Evolutionary conservation across 2,329 filamentous ascomycete genomes (phyloP).

Genomic region (Pseudogymnoascus sp.): DNA sequence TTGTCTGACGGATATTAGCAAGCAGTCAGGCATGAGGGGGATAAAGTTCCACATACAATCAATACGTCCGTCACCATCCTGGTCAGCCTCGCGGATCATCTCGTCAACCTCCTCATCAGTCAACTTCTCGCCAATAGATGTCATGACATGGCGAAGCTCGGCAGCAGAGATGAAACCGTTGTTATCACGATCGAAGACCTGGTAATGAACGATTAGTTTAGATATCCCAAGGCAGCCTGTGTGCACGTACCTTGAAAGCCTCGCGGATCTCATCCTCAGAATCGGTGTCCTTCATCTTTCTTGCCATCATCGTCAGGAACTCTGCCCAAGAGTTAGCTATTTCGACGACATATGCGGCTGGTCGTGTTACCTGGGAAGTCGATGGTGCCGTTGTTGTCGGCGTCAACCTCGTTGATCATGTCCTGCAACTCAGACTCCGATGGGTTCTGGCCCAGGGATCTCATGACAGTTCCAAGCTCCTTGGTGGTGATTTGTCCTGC

Average conservation of each 20-base stretch:
- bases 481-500: slow-evolving; percentile 86
- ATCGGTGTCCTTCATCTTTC: slow-evolving; percentile 91
- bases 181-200: slow-evolving; percentile 82
- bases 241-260: slow-evolving; percentile 56
- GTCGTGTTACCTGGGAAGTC: slow-evolving; percentile 69
- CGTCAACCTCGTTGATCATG: slow-evolving; percentile 91
- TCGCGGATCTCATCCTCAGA: slow-evolving; percentile 86
- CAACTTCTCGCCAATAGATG: slow-evolving; percentile 83
- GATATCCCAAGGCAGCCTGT: neutral
- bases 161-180: slow-evolving; percentile 87
- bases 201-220: slow-evolving; percentile 15
- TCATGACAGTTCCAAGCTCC: slow-evolving; percentile 84
- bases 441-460: slow-evolving; percentile 81
- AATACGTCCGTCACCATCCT: slow-evolving; percentile 81
- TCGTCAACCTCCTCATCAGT: slow-evolving; percentile 86
- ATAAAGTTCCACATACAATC: slow-evolving; percentile 56
- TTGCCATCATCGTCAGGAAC: slow-evolving; percentile 88
- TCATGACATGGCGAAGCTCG: slow-evolving; percentile 85
- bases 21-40: neutral
- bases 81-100: slow-evolving; percentile 87
- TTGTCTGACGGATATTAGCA: slow-evolving; percentile 52
- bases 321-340: slow-evolving; percentile 42
- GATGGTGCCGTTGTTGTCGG: slow-evolving; percentile 87
- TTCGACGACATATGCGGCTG: neutral
- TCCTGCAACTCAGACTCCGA: slow-evolving; percentile 85